Conservation (phyloP, 345 rosid genomes). For the Eucalyptus brandiana region DNA sequence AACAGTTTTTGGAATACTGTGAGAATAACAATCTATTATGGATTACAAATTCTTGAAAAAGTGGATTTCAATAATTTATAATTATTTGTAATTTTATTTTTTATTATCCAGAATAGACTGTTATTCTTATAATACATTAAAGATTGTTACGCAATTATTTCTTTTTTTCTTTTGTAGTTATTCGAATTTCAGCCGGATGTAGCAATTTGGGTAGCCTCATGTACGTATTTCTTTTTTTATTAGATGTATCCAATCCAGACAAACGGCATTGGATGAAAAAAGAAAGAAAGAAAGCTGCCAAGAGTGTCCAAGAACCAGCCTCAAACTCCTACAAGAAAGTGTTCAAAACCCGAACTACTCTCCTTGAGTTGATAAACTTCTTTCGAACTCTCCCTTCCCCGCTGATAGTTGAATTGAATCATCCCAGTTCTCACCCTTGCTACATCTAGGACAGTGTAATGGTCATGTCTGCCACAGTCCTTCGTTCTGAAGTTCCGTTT, state of each 20-base stretch:
- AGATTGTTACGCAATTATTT: no score
- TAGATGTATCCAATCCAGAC: not conserved
- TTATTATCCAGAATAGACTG: fast-evolving
- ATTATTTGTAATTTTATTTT: no score
- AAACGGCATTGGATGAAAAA: not conserved
- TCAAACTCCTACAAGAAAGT: not conserved
- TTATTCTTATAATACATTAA: no score
- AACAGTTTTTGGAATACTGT: no score
- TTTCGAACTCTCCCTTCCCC: not conserved
- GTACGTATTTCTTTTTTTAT: not conserved
- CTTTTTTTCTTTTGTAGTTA: not conserved
- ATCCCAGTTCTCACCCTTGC: not conserved
- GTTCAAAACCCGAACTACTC: not conserved
- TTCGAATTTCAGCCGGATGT: not conserved
- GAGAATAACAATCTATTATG: no score
- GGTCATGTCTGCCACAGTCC: not conserved
- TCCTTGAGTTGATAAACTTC: not conserved
- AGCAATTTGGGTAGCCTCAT: not conserved
- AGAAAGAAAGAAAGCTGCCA: not conserved
- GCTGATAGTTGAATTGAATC: not conserved
- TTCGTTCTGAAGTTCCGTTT: not conserved
- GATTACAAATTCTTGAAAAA: no score
- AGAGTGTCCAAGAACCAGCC: not conserved
- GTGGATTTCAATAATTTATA: no score
- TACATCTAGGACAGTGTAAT: not conserved